A percentile compares a stretch with the other conserved stretches of the same genome.
Conservation (phyloP, 768 basidiomycete genomes). For the Boletus sp. region DNA sequence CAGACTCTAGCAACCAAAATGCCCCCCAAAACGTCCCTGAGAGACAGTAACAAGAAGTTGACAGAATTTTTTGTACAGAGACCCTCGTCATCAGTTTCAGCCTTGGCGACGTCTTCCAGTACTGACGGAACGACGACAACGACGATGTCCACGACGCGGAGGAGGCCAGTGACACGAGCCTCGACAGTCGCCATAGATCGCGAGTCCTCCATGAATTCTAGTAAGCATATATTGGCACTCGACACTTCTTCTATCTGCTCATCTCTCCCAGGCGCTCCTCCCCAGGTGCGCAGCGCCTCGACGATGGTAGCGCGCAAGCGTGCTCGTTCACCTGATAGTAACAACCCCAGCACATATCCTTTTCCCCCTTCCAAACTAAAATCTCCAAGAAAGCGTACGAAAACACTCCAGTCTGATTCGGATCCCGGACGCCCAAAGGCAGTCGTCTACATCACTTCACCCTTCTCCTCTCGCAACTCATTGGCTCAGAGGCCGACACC, state of each 20-base stretch:
- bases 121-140: background rate
- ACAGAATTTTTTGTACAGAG: slow-evolving; percentile 48
- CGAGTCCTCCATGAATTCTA: slow-evolving; percentile 4
- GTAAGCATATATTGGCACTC: slow-evolving; percentile 13
- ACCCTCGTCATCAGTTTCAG: slow-evolving; percentile 20
- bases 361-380: slow-evolving; percentile 15
- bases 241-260: background rate
- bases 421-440: slow-evolving; percentile 1
- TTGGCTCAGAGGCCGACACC: slow-evolving; percentile 17
- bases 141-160: slow-evolving; percentile 10
- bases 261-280: slow-evolving; percentile 13
- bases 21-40: slow-evolving; percentile 14
- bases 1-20: slow-evolving; percentile 12
- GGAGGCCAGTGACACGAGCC: slow-evolving; percentile 5
- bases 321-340: slow-evolving; percentile 23
- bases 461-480: slow-evolving; percentile 37
- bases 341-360: background rate
- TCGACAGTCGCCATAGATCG: slow-evolving; percentile 1
- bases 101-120: slow-evolving; percentile 2
- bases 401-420: slow-evolving; percentile 3
- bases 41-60: slow-evolving; percentile 29
- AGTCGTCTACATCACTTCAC: slow-evolving; percentile 10
- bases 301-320: slow-evolving; percentile 24
- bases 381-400: slow-evolving; percentile 24
- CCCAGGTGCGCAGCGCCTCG: slow-evolving; percentile 9